Base-by-base conservation (phyloP, 1,139 yeast species). In the Geotrichum australiense region DNA sequence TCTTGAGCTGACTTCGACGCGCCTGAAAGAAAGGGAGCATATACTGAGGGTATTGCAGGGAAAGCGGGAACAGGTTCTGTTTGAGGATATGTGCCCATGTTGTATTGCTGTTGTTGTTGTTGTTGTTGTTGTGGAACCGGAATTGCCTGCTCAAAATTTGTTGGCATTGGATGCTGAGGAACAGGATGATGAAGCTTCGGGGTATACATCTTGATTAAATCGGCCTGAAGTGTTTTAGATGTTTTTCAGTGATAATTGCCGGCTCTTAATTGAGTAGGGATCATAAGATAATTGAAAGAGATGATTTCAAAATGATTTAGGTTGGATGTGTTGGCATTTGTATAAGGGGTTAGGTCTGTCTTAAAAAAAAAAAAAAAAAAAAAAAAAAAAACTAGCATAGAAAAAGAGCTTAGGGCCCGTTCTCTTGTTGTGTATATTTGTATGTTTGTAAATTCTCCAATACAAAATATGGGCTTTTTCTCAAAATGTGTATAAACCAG, bases 41-140 rank as follows among this genome's bases (percentile, higher is more conserved):
- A 89, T 78, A 56, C 85, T 95, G 26, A 91, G 74, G 2, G 96
- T 96, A 70, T 91, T 73, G 41, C 83, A 77, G 0, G 94, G 45
- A 15, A n/a, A 16, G 18, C n/a, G 27, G 28, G n/a, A n/a, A 15
- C 15, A 21, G 24, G 35, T 11, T 31, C 35, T 8, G 15, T 32
- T 12, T 8, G 19, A 7, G 31, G 22, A 18, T 41, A 42, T 21
- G 22, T 39, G 20, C 35, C 39, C 6, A 27, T 35, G 16, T 21
- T n/a, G 8, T 16, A 27, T 15, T 18, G 38, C 8, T 35, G 46
- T 11, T 31, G 48, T 12, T 34, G 43, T 26, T 24, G 44, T 18
- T 22, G 49, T 14, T 31, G 35, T 31, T 49, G 37, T 31, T 47
- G 50, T 12, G 23, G 44, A 16, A 21, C 34, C 27, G 54, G 54